Evolutionary conservation across 306 rosid species (phyloP), one percentile per base, ranked within the genome.

Genomic region (Hippophae tibetana): DNA sequence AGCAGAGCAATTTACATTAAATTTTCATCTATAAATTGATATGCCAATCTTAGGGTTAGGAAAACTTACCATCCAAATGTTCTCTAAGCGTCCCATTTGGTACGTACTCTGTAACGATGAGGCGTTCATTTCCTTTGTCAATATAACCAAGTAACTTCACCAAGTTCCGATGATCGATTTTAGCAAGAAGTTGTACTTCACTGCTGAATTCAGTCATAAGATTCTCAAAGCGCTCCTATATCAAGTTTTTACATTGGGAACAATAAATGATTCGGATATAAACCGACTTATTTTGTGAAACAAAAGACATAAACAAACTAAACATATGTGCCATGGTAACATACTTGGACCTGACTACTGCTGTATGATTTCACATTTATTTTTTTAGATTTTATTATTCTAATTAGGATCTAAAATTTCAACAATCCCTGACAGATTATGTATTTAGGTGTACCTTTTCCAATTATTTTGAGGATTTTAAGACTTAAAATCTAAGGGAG

Each of bases 141-240:
- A 93, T 79, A 64, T 71, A 86, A 59, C 87, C 95, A 52, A 93
- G 82, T 47, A 93, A 74, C 89, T 93, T 93, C 75, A 88, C 99
- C 46, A 93, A 81, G 78, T 84, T 93, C 50, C 95, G 86, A 61
- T 93, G 99, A 66, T 93, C 99, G 60, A 88, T 93, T 81, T 88
- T 93, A 68, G 99, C 80, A 70, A 93, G 82, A 76, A 93, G 84
- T 66, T 86, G 81, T 23, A 88, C 69, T 84, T 93, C 99, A 65
- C 86, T 86, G 70, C 90, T 73, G 74, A 93, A 93, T 68, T 93
- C 99, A 43, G 87, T 88, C 57, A 75, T 79, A 71, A 85, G 62
- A 77, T 75, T 84, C 84, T 80, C 95, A 53, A 80, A 80, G 72
- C 58, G 77, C 69, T 86, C 99, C 99, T 92, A 52, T n/a, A 54